Percentiles rank a stretch among this genome's conserved stretches.
These are phyloP conservation scores for Rhododendron mucronatum DNA, from an alignment of 148 eudicot species.

Conservation along the genomic window DNA sequence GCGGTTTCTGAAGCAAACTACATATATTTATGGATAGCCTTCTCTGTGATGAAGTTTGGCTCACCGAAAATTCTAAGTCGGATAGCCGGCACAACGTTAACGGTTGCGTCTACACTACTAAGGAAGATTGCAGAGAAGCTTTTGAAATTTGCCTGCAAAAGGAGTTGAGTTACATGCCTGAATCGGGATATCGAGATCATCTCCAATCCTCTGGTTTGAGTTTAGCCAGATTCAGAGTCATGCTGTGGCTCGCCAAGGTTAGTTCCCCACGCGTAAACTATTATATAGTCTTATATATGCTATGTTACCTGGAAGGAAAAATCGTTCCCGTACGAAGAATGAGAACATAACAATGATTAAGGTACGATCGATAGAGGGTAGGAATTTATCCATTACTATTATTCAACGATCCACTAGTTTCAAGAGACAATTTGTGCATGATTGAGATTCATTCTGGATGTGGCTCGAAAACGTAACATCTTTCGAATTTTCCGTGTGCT, in stretches of 20 bases:
- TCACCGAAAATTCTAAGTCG: not conserved
- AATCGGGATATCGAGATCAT: conserved; percentile 11
- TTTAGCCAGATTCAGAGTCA: conserved; percentile 18
- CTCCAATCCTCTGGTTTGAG: conserved; percentile 11
- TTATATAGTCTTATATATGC: too few species aligned
- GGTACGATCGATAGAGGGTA: too few species aligned
- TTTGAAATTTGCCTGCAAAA: conserved; percentile 18
- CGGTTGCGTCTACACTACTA: not conserved
- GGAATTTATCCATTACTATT: too few species aligned
- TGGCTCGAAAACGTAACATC: too few species aligned
- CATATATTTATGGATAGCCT: conserved; percentile 9
- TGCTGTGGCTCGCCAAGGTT: conserved; percentile 42
- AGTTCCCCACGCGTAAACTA: not conserved
- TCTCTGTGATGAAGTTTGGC: conserved; percentile 30
- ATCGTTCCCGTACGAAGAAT: too few species aligned
- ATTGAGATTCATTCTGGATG: too few species aligned
- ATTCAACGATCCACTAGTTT: too few species aligned
- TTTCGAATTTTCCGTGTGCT: not conserved
- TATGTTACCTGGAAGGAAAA: too few species aligned
- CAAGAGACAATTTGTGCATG: too few species aligned
- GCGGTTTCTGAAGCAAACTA: not conserved
- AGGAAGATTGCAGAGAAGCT: conserved; percentile 26
- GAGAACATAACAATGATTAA: too few species aligned
- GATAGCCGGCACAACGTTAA: too few species aligned
- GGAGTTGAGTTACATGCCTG: conserved; percentile 26